These are phyloP conservation scores for Corylus avellana DNA, from an alignment of 306 rosid species.

Conservation along the genomic window DNA sequence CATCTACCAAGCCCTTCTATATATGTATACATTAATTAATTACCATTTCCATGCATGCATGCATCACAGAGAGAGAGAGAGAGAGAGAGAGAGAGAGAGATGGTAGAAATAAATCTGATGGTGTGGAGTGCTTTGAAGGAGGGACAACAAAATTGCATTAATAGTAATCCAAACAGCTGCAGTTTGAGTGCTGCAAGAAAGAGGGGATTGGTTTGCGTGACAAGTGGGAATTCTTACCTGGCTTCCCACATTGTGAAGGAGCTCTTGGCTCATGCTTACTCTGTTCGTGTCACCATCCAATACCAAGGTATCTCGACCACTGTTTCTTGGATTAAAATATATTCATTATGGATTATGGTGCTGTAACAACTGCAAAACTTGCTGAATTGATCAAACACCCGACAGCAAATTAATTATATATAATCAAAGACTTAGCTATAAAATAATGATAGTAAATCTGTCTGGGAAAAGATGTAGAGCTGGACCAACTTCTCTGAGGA, in stretches of 20 bases:
- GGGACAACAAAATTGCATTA: neutral
- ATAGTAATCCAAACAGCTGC: neutral
- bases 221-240: slow-evolving; percentile 6
- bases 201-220: slow-evolving; percentile 1
- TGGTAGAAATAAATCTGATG: neutral
- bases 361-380: neutral
- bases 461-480: neutral
- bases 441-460: neutral
- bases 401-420: neutral
- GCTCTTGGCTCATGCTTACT: neutral
- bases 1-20: neutral
- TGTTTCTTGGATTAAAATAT: neutral
- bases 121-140: neutral
- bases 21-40: neutral
- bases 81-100: neutral
- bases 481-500: neutral
- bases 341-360: neutral
- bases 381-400: neutral
- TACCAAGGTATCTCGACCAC: neutral
- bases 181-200: neutral
- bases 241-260: slow-evolving; percentile 1
- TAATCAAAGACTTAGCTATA: neutral
- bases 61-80: neutral
- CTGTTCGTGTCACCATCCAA: slow-evolving; percentile 6
- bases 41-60: neutral